Conservation (phyloP, 2,329 filamentous ascomycete genomes). For the Colletotrichum sp. region DNA sequence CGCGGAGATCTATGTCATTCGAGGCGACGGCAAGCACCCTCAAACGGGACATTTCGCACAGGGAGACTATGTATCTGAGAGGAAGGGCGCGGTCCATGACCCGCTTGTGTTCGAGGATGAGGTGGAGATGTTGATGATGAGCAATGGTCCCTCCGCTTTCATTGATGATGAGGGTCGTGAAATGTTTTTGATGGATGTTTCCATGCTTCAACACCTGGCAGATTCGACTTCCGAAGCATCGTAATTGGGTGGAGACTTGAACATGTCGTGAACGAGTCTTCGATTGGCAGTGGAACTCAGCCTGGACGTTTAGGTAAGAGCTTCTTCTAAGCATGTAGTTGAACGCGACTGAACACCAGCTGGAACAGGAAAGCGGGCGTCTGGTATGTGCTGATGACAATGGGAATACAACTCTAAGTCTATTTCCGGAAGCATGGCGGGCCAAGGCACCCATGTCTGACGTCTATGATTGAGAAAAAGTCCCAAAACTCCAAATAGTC, state of each 20-base stretch:
- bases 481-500: not conserved
- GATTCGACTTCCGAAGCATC: not conserved
- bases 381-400: accelerated
- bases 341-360: not conserved
- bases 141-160: not conserved
- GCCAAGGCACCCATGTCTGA: not conserved
- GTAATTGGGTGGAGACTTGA: not conserved
- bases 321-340: not conserved
- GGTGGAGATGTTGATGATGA: not conserved
- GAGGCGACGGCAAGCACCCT: not conserved
- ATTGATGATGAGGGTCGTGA: not conserved
- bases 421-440: not conserved
- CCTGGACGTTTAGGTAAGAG: not conserved
- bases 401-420: not conserved
- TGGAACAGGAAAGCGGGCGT: not conserved
- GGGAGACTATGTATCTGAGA: not conserved
- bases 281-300: not conserved
- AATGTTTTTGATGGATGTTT: not conserved
- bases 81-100: not conserved
- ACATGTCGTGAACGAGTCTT: not conserved
- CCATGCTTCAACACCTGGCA: not conserved
- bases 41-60: not conserved
- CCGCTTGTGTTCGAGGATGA: not conserved
- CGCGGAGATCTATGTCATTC: not conserved
- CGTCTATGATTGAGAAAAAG: not conserved